Evolutionary conservation across 176 grass and related monocot genomes (phyloP).

Genomic region (Aegilops speltoides): DNA sequence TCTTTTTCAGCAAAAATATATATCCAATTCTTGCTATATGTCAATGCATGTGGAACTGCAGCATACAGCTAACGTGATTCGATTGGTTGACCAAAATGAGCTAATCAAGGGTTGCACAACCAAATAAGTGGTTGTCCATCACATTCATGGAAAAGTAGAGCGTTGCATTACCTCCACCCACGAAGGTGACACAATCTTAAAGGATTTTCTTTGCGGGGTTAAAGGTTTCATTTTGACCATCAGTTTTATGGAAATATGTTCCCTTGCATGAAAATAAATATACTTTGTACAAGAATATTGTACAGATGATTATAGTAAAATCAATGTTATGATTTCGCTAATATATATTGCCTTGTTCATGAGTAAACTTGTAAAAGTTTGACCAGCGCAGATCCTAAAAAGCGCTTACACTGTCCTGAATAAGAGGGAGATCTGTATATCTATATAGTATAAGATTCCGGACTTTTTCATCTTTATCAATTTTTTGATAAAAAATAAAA

Average conservation of each 20-base stretch:
- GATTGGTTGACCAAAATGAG: neutral
- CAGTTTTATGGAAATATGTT: neutral
- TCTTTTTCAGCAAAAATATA: neutral
- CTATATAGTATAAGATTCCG: neutral
- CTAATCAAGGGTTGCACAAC: slow-evolving; percentile 1
- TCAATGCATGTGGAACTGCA: neutral
- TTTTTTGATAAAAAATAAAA: neutral
- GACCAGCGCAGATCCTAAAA: neutral
- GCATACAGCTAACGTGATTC: neutral
- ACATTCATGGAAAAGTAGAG: slow-evolving; percentile 19
- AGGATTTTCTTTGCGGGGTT: no score
- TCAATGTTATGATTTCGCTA: neutral
- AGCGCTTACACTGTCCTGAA: neutral
- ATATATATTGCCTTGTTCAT: neutral
- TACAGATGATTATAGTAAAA: neutral
- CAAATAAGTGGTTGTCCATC: slow-evolving; percentile 22
- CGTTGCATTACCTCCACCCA: neutral
- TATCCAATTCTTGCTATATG: neutral
- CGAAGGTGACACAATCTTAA: neutral
- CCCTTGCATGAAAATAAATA: neutral
- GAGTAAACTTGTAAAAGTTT: neutral
- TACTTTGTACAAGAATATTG: neutral
- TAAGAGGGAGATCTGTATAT: neutral
- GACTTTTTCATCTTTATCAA: neutral
- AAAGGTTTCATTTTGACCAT: neutral